phyloP scores from a whole-genome alignment of 2,329 filamentous ascomycete species.

The Rhynchosporium graminicola region DNA sequence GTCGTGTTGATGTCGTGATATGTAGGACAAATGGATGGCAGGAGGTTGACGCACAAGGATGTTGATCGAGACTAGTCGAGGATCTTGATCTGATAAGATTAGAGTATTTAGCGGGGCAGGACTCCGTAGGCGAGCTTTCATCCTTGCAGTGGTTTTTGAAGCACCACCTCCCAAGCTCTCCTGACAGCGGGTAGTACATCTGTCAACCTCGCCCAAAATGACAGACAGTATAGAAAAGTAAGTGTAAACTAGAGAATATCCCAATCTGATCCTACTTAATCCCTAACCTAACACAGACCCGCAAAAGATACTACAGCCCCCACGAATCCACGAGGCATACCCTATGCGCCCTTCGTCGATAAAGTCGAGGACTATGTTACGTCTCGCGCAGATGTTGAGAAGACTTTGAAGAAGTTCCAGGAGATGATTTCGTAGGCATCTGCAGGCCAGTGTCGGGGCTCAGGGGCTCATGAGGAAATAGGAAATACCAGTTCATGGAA shows the following conservation, averaged over 20 bases:
- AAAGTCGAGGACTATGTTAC: constrained; percentile 86
- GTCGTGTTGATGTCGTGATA: constrained; percentile 3
- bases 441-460: constrained; percentile 13
- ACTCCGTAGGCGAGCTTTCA: neutral
- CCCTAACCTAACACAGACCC: constrained; percentile 18
- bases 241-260: neutral
- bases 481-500: constrained; percentile 99
- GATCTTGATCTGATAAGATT: constrained; percentile 12
- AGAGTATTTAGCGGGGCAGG: constrained; percentile 1
- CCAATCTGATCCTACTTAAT: no score
- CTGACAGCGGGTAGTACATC: constrained; percentile 15
- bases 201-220: constrained; percentile 28
- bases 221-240: constrained; percentile 37
- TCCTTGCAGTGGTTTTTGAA: constrained; percentile 5
- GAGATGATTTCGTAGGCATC: constrained; percentile 82
- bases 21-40: neutral
- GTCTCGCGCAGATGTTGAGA: constrained; percentile 75
- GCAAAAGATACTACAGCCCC: constrained; percentile 52
- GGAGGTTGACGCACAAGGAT: neutral
- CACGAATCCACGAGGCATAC: constrained; percentile 82
- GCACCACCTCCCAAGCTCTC: constrained; percentile 2
- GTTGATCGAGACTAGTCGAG: neutral
- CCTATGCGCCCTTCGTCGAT: constrained; percentile 81
- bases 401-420: constrained; percentile 79
- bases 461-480: constrained; percentile 47